These are phyloP conservation scores for Pleurotus eryngii DNA, from an alignment of 768 basidiomycete genomes.

Conservation along the genomic window DNA sequence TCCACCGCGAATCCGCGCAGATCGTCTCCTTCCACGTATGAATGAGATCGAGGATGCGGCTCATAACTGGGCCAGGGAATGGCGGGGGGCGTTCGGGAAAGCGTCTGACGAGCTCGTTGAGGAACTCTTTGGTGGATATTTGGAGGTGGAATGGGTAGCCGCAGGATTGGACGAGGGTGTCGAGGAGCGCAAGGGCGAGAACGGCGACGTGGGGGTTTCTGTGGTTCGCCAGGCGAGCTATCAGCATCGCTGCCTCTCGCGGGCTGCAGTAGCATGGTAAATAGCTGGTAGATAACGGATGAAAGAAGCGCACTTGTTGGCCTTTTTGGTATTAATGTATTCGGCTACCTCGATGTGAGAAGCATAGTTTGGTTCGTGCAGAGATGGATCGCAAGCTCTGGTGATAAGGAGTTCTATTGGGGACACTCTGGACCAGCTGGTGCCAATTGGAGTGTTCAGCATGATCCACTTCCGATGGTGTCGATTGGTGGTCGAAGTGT, in stretches of 20 bases:
- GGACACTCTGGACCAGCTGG: constrained; percentile 54
- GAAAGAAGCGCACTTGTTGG: constrained; percentile 71
- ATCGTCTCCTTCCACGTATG: constrained; percentile 94
- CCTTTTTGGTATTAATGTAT: constrained; percentile 91
- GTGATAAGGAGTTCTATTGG: constrained; percentile 70
- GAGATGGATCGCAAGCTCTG: constrained; percentile 82
- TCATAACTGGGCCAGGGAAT: constrained; percentile 93
- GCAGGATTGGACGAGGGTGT: constrained; percentile 91
- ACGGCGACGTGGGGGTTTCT: constrained; percentile 90
- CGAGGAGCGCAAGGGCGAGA: constrained; percentile 80
- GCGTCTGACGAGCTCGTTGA: constrained; percentile 96
- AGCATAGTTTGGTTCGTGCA: constrained; percentile 88
- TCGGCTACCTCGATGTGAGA: constrained; percentile 93
- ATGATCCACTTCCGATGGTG: constrained; percentile 23
- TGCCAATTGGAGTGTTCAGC: constrained; percentile 47
- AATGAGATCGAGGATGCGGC: constrained; percentile 88
- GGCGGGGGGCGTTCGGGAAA: constrained; percentile 98
- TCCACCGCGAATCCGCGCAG: constrained; percentile 85
- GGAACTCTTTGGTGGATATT: constrained; percentile 94
- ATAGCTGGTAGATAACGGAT: constrained; percentile 5
- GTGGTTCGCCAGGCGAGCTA: constrained; percentile 84
- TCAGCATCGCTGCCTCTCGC: constrained; percentile 84
- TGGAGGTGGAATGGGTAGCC: constrained; percentile 98
- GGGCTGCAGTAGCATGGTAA: constrained; percentile 48
- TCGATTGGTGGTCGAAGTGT: no score